These are phyloP conservation scores for Odontarrhena argentea DNA, from an alignment of 345 rosid genomes.

Conservation along the genomic window DNA sequence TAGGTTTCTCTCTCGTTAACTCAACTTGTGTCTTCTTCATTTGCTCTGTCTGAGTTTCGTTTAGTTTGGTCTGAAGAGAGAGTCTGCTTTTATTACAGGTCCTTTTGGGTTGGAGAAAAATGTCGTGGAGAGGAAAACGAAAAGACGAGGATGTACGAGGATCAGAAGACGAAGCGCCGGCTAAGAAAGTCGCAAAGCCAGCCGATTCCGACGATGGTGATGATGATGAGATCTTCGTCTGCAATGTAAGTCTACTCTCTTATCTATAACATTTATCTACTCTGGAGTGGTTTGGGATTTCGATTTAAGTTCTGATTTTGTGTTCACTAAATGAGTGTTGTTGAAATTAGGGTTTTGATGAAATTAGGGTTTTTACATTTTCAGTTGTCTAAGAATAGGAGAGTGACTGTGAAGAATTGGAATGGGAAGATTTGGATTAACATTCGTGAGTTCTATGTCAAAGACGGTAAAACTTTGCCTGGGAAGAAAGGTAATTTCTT, in stretches of 20 bases:
- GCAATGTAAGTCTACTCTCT: conserved; percentile 53
- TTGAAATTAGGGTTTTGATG: background rate
- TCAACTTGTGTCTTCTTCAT: background rate
- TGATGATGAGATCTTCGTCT: conserved; percentile 68
- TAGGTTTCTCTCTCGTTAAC: conserved; percentile 19
- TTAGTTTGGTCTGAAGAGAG: conserved; percentile 22
- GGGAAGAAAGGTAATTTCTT: conserved; percentile 71
- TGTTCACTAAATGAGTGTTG: background rate
- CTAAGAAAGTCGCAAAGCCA: conserved; percentile 59
- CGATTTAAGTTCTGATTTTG: conserved; percentile 2
- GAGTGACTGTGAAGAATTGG: conserved; percentile 86
- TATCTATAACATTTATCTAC: background rate
- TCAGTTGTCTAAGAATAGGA: conserved; percentile 84
- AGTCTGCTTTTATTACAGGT: background rate
- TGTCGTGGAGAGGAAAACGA: conserved; percentile 86
- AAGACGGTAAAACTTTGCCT: conserved; percentile 80
- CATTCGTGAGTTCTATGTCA: conserved; percentile 86
- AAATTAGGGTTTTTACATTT: conserved; percentile 9
- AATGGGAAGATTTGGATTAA: conserved; percentile 77
- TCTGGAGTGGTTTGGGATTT: conserved; percentile 27
- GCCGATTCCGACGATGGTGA: conserved; percentile 54
- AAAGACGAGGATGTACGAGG: conserved; percentile 57
- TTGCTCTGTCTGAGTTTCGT: background rate
- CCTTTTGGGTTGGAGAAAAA: conserved; percentile 16
- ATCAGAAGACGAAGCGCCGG: conserved; percentile 72